These are phyloP conservation scores for Spiraea crenata DNA, from an alignment of 331 rosid species.

Conservation along the genomic window DNA sequence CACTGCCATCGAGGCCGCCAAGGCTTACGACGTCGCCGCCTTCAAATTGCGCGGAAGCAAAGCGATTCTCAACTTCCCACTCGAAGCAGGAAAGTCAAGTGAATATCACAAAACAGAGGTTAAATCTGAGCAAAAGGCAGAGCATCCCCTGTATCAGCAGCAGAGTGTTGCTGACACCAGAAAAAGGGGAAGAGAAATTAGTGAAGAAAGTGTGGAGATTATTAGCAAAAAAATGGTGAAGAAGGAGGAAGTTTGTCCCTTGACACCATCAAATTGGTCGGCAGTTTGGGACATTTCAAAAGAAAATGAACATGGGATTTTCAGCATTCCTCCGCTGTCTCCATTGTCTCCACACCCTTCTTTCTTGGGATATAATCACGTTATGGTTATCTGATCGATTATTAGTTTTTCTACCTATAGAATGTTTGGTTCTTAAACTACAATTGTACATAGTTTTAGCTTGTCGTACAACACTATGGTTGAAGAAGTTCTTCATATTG, in stretches of 20 bases:
- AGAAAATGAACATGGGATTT: constrained; percentile 42
- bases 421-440: too few relatives aligned
- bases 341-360: constrained; percentile 38
- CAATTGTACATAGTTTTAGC: constrained; percentile 7
- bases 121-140: background rate
- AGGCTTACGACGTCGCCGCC: constrained; percentile 84
- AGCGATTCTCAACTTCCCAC: constrained; percentile 86
- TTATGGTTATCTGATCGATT: constrained; percentile 15
- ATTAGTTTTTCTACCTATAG: too few relatives aligned
- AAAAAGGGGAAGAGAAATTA: constrained; percentile 6
- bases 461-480: constrained; percentile 4
- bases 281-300: constrained; percentile 41
- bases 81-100: constrained; percentile 39
- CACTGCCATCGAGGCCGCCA: constrained; percentile 87
- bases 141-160: constrained; percentile 1
- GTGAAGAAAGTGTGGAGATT: background rate
- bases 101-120: background rate
- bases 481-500: constrained; percentile 1
- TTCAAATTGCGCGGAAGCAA: constrained; percentile 79
- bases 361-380: constrained; percentile 27
- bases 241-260: constrained; percentile 29
- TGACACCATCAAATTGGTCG: constrained; percentile 54
- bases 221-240: constrained; percentile 24
- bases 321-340: constrained; percentile 53
- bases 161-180: constrained; percentile 16